Evolutionary conservation across 1,284 basidiomycete genomes (phyloP), one percentile per base, ranked within the genome.

Genomic region (Sanghuangporus baumii): DNA sequence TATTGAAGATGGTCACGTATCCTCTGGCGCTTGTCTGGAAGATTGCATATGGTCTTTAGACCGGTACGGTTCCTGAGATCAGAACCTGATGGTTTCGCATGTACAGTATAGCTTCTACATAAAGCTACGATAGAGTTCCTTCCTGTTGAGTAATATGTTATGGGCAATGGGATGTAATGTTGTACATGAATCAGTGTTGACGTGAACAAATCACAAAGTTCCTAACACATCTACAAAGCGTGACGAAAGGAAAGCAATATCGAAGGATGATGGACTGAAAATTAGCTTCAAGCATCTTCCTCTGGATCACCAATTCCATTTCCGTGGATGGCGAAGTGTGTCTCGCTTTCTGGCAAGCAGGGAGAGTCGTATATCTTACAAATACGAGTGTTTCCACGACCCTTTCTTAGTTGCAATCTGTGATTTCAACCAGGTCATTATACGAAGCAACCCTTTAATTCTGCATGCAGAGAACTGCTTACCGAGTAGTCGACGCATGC

Each of bases 331-430:
- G 94, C 92, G 74, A 98, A 99, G 66, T 93, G 91, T 2, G 91
- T 94, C 73, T 99, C 96, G 64, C 93, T 94, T 75, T 99, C 97
- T 6, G 97, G 97, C 48, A 99, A 80, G 76, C 96, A 98, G 0
- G 97, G 97, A 6, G 95, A 98, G 77, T 99, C 97, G 66, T 97
- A 96, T 67, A 99, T 96, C 76, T 96, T 96, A 77, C 95, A 97
- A 55, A 94, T 89, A 67, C 97, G 91, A 58, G 93, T 96, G 65
- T 93, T 91, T 8, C 92, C 97, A 43, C 96, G 85, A 36, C 90
- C 91, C 74, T 99, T 99, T 76, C 93, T 92, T 59, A 99, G 81
- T 72, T 96, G 94, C 36, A 99, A 75, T 40, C 93, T 93, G 68
- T 52, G 40, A 34, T 36, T 47, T 55, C 43, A 46, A 31, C 37